These are phyloP conservation scores for Pichia gijzeniarum DNA, from an alignment of 805 yeast species.

Conservation along the genomic window DNA sequence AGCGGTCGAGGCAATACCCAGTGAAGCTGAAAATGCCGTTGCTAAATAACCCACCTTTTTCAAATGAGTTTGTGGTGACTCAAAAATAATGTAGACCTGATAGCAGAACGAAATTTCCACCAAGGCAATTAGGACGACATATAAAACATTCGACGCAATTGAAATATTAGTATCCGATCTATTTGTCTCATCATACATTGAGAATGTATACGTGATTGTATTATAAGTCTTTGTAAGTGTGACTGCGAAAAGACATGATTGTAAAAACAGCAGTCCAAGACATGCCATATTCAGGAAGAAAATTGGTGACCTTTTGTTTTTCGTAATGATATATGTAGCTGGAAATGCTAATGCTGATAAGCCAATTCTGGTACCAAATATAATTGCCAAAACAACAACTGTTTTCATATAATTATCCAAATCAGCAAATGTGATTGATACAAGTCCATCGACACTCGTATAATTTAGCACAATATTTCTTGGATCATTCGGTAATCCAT, in stretches of 20 bases:
- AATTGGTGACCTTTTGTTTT: slow-evolving; percentile 56
- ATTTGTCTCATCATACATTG: slow-evolving; percentile 39
- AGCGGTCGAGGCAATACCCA: slow-evolving; percentile 51
- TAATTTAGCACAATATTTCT: slow-evolving; percentile 29
- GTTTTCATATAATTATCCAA: slow-evolving; percentile 34
- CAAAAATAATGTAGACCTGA: slow-evolving; percentile 69
- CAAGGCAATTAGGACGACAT: slow-evolving; percentile 50
- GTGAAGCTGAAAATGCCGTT: slow-evolving; percentile 32
- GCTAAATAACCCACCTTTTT: slow-evolving; percentile 35
- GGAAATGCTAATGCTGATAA: slow-evolving; percentile 43
- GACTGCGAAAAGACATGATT: slow-evolving; percentile 52
- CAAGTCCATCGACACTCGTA: slow-evolving; percentile 37
- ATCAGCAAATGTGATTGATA: slow-evolving; percentile 34
- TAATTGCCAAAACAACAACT: slow-evolving; percentile 34
- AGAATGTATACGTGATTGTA: slow-evolving; percentile 40
- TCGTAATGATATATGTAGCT: slow-evolving; percentile 42
- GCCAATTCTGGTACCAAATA: slow-evolving; percentile 56
- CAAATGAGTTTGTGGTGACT: slow-evolving; percentile 40
- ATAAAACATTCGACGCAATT: slow-evolving; percentile 57
- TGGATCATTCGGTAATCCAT: slow-evolving; percentile 12
- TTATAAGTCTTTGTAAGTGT: slow-evolving; percentile 49
- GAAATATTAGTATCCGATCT: slow-evolving; percentile 38
- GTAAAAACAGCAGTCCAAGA: slow-evolving; percentile 48
- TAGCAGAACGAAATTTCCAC: slow-evolving; percentile 62
- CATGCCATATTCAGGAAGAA: slow-evolving; percentile 67